Evolutionary conservation across 495 filamentous ascomycete species (phyloP).

Genomic region (Penicillium atrosanguineum): DNA sequence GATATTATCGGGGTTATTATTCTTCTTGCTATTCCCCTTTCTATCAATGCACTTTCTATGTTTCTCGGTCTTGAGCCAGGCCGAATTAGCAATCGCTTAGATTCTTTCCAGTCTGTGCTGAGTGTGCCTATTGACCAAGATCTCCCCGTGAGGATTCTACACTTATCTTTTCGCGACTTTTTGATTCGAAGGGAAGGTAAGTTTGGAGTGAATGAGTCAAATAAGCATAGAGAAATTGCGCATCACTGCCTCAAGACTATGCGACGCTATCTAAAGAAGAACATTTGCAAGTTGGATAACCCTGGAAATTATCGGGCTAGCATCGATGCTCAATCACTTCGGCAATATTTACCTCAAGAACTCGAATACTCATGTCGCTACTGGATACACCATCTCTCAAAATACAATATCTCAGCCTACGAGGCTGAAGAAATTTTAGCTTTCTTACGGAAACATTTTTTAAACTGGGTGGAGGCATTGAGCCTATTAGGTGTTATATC

Average conservation of each 20-base stretch:
- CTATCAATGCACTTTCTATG: no score
- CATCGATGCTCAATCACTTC: background rate
- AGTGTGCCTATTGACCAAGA: slow-evolving; percentile 20
- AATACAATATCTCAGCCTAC: no score
- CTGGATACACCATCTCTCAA: no score
- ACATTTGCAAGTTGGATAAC: background rate
- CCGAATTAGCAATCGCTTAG: slow-evolving; percentile 4
- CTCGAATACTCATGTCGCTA: no score
- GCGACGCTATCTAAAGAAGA: background rate
- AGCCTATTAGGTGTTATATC: slow-evolving; percentile 16
- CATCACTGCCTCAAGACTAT: background rate
- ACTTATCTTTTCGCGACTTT: slow-evolving; percentile 31
- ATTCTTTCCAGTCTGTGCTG: slow-evolving; percentile 23
- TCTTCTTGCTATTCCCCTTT: no score
- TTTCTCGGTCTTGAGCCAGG: slow-evolving; percentile 3
- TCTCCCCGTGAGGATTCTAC: slow-evolving; percentile 12
- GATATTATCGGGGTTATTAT: slow-evolving; percentile 1
- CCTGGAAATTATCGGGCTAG: background rate
- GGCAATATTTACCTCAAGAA: background rate
- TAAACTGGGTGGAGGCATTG: slow-evolving; percentile 17
- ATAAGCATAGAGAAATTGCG: background rate
- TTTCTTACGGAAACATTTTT: background rate
- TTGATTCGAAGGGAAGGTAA: slow-evolving; percentile 15
- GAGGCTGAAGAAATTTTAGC: no score
- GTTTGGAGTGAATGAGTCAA: background rate